These are phyloP conservation scores for Starmerella vaccinii DNA, from an alignment of 805 yeast species.

Conservation along the genomic window DNA sequence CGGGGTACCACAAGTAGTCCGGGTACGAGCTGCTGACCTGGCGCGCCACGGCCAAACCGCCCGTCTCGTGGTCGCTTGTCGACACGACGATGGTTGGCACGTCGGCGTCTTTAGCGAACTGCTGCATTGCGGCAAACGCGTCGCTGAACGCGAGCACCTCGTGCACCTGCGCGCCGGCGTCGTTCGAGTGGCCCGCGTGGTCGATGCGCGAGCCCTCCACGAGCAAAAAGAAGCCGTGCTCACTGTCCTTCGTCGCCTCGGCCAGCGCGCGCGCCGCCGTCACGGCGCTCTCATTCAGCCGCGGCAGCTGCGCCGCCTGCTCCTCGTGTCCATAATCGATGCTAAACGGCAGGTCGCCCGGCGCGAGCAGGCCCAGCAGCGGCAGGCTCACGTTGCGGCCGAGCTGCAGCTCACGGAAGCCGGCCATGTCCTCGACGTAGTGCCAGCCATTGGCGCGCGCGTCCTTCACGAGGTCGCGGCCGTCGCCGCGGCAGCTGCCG, in stretches of 20 bases:
- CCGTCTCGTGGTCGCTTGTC: slow-evolving; percentile 93
- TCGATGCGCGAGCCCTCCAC: slow-evolving; percentile 91
- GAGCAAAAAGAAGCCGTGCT: slow-evolving; percentile 74
- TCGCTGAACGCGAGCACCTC: slow-evolving; percentile 82
- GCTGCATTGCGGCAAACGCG: slow-evolving; percentile 63
- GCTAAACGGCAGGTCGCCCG: slow-evolving; percentile 73
- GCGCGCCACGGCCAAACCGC: slow-evolving; percentile 81
- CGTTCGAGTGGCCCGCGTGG: slow-evolving; percentile 91
- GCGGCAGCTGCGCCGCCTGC: slow-evolving; percentile 46
- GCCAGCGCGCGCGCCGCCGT: slow-evolving; percentile 63
- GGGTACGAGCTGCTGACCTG: slow-evolving; percentile 64
- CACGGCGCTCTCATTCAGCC: slow-evolving; percentile 64
- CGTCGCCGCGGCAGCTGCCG: slow-evolving; percentile 65
- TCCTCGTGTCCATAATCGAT: slow-evolving; percentile 65
- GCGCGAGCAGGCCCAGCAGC: slow-evolving; percentile 63
- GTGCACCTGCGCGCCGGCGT: slow-evolving; percentile 87
- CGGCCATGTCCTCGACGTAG: slow-evolving; percentile 48
- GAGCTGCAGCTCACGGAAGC: slow-evolving; percentile 45
- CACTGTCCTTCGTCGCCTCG: slow-evolving; percentile 58
- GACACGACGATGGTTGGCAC: slow-evolving; percentile 69
- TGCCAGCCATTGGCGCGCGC: slow-evolving; percentile 55
- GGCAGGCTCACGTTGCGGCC: slow-evolving; percentile 68
- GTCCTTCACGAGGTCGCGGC: slow-evolving; percentile 53
- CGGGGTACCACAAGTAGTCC: slow-evolving; percentile 81
- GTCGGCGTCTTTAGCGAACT: slow-evolving; percentile 55